Conservation (phyloP, 345 rosid genomes). For the Ceriops decandra region DNA sequence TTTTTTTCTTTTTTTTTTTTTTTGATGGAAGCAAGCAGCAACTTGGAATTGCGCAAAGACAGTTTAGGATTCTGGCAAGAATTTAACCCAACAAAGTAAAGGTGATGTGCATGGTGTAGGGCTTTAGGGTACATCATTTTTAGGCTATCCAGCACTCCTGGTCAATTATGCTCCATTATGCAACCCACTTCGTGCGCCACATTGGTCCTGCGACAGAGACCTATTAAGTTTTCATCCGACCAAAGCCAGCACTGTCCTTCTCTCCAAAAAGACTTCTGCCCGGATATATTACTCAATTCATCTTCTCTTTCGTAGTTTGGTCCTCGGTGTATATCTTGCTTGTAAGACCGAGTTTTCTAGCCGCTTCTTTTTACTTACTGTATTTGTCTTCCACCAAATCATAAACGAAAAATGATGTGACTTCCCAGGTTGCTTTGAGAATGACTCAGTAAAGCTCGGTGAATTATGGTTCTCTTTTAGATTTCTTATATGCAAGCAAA, state of each 20-base stretch:
- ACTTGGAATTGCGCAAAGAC: conserved; percentile 13
- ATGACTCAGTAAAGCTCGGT: background rate
- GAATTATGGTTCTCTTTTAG: background rate
- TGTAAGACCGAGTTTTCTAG: background rate
- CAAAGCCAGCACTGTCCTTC: conserved; percentile 6
- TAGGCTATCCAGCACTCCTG: conserved; percentile 8
- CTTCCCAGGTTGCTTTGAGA: background rate
- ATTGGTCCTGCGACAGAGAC: conserved; percentile 10
- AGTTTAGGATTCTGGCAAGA: conserved; percentile 22
- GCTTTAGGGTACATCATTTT: conserved; percentile 20
- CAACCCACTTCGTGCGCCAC: conserved; percentile 20
- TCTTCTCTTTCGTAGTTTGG: background rate
- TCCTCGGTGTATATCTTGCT: background rate
- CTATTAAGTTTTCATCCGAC: background rate
- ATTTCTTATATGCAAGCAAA: too few relatives aligned
- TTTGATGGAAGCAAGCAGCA: background rate
- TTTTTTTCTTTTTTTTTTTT: too few relatives aligned
- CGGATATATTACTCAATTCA: background rate
- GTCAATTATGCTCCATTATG: background rate
- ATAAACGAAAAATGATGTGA: background rate
- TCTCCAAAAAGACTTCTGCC: background rate
- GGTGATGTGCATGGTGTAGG: conserved; percentile 13
- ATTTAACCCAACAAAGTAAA: conserved; percentile 19
- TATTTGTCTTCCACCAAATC: background rate
- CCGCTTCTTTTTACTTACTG: background rate